Conservation (phyloP, 768 basidiomycete species). For the Amylocystis lapponica region DNA sequence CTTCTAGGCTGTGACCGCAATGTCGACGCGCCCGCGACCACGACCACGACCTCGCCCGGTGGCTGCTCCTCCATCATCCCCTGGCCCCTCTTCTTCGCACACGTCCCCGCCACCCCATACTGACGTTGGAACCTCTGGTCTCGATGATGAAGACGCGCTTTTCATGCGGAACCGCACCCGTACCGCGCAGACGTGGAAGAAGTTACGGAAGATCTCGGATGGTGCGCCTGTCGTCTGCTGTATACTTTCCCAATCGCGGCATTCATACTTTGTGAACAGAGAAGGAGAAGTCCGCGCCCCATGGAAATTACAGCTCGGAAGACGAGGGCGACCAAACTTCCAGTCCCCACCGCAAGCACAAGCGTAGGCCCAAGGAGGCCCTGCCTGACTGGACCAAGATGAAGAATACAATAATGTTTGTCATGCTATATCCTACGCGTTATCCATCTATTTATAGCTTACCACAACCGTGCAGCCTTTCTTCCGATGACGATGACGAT, state of each 20-base stretch:
- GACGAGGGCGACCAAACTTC: conserved; percentile 5
- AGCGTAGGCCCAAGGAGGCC: neutral
- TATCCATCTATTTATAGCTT: no score
- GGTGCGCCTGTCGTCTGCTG: conserved; percentile 33
- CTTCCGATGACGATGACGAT: conserved; percentile 42
- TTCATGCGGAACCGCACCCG: conserved; percentile 66
- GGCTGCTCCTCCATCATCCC: conserved; percentile 10
- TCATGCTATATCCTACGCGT: neutral
- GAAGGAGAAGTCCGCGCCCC: conserved; percentile 1
- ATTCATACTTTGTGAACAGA: conserved; percentile 2
- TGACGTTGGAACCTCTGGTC: conserved; percentile 17
- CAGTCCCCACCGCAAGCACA: conserved; percentile 8
- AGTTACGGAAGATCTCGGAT: conserved; percentile 49
- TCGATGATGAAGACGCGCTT: conserved; percentile 57
- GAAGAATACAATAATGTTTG: conserved; percentile 12
- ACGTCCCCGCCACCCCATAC: conserved; percentile 7
- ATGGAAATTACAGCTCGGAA: conserved; percentile 6
- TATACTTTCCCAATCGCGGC: neutral
- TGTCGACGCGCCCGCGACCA: conserved; percentile 30
- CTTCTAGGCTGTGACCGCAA: conserved; percentile 21
- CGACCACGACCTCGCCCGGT: conserved; percentile 40
- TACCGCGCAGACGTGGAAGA: conserved; percentile 51
- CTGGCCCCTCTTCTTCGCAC: conserved; percentile 7
- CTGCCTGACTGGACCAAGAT: conserved; percentile 15
- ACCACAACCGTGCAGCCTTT: no score